A percentile compares a stretch with the other conserved stretches of the same genome.
phyloP scores from a whole-genome alignment of 768 basidiomycete genomes.

The Phanerochaete carnosa region DNA sequence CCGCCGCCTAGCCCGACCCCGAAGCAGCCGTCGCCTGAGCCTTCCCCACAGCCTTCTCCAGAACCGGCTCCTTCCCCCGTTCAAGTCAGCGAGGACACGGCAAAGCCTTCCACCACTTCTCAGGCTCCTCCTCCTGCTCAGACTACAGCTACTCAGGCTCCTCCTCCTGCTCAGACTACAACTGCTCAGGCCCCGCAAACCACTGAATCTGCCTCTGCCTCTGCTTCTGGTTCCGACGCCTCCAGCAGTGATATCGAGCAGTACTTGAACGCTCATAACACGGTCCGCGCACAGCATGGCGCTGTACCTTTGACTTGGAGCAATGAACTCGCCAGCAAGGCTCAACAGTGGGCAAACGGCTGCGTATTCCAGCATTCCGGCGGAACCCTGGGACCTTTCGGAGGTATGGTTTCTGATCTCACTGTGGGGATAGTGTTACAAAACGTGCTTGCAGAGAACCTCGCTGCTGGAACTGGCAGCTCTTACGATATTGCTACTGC shows the following conservation, averaged over 20 bases:
- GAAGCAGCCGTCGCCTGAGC: slow-evolving; percentile 1
- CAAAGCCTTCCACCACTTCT: slow-evolving; percentile 15
- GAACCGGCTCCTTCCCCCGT: slow-evolving; percentile 13
- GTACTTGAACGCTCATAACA: slow-evolving; percentile 63
- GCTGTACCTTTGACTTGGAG: slow-evolving; percentile 66
- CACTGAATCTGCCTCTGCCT: slow-evolving; percentile 6
- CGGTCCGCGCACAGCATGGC: slow-evolving; percentile 57
- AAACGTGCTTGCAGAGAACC: slow-evolving; percentile 49
- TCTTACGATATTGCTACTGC: slow-evolving; percentile 46
- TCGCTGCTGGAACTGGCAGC: slow-evolving; percentile 67
- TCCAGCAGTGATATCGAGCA: slow-evolving; percentile 45
- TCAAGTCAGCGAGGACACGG: not conserved
- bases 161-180: slow-evolving; percentile 12
- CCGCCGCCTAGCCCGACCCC: slow-evolving; percentile 9
- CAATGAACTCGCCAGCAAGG: slow-evolving; percentile 53
- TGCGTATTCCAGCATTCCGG: slow-evolving; percentile 72
- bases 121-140: slow-evolving; percentile 3
- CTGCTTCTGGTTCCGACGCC: slow-evolving; percentile 7
- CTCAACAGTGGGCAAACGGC: slow-evolving; percentile 64
- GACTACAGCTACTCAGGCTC: not conserved
- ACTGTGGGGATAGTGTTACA: not conserved
- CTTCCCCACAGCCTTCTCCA: slow-evolving; percentile 14
- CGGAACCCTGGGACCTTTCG: slow-evolving; percentile 59
- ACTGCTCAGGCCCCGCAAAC: not conserved
- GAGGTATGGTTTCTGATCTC: slow-evolving; percentile 37